These are phyloP conservation scores for Lactarius akahatsu DNA, from an alignment of 768 basidiomycete species.

Conservation along the genomic window DNA sequence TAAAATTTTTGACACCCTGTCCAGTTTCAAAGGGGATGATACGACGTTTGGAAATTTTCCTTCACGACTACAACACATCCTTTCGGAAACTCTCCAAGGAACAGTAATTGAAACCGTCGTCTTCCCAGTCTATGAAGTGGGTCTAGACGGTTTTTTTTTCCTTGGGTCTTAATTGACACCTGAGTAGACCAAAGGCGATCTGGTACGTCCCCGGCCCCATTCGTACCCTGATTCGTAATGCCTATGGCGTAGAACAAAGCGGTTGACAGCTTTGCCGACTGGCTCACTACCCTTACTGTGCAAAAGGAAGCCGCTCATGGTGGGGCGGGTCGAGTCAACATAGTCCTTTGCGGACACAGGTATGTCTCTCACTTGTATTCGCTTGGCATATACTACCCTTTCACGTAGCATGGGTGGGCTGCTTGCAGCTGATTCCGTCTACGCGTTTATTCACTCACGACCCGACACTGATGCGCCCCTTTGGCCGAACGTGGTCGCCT, in stretches of 20 bases:
- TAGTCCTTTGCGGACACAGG: constrained; percentile 92
- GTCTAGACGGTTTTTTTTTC: constrained; percentile 20
- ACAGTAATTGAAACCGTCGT: constrained; percentile 68
- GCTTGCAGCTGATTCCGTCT: constrained; percentile 78
- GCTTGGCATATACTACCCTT: neutral
- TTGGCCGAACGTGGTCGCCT: constrained; percentile 88
- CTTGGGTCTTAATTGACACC: constrained; percentile 4
- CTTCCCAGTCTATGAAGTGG: constrained; percentile 88
- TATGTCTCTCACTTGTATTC: constrained; percentile 33
- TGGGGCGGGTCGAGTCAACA: constrained; percentile 67
- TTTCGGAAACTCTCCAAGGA: constrained; percentile 60
- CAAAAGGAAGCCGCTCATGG: constrained; percentile 77
- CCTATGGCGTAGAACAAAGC: constrained; percentile 40
- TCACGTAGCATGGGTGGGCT: constrained; percentile 84
- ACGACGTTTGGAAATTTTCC: constrained; percentile 79
- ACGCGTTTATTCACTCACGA: constrained; percentile 66
- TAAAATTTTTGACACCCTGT: neutral
- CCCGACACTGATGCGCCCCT: constrained; percentile 64
- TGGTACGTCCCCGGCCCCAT: constrained; percentile 50
- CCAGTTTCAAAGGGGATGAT: constrained; percentile 60
- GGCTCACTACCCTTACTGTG: constrained; percentile 89
- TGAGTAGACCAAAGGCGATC: constrained; percentile 79
- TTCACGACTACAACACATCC: constrained; percentile 69
- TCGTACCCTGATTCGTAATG: constrained; percentile 7
- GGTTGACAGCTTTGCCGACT: constrained; percentile 83